Evolutionary conservation across 306 rosid species (phyloP).

Genomic region (Cucurbita pepo): DNA sequence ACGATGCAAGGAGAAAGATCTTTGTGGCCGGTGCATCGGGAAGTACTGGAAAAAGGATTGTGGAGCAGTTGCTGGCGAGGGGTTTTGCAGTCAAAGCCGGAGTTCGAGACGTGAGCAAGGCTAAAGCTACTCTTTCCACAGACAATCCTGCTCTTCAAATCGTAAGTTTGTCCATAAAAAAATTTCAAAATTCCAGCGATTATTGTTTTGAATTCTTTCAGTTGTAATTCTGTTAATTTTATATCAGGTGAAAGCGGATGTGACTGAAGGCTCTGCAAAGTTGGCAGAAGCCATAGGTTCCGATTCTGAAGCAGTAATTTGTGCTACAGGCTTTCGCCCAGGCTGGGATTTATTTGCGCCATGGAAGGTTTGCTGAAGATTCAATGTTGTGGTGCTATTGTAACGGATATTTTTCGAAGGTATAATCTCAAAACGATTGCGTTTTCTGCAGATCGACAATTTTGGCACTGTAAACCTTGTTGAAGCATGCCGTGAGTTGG

Average conservation of each 20-base stretch:
- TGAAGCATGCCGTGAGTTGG: conserved; percentile 70
- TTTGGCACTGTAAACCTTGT: conserved; percentile 84
- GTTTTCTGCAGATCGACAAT: conserved; percentile 63
- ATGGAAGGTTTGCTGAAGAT: conserved; percentile 54
- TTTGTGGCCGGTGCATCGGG: conserved; percentile 97
- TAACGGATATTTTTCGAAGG: neutral
- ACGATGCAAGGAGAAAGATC: conserved; percentile 37
- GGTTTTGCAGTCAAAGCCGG: conserved; percentile 87
- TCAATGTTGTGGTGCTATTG: neutral
- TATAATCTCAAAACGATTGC: neutral
- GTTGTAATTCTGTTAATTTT: neutral
- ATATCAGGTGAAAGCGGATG: conserved; percentile 72
- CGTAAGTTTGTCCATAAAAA: conserved; percentile 28
- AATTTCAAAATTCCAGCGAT: neutral
- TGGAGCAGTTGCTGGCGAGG: conserved; percentile 71
- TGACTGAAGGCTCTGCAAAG: conserved; percentile 77
- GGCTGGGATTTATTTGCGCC: conserved; percentile 91
- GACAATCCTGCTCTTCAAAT: conserved; percentile 58
- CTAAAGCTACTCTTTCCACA: conserved; percentile 34
- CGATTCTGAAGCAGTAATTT: conserved; percentile 80
- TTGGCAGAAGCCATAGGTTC: conserved; percentile 63
- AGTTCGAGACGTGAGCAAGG: conserved; percentile 74
- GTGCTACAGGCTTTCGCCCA: conserved; percentile 76
- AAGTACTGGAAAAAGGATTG: conserved; percentile 74
- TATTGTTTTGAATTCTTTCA: neutral